phyloP scores from a whole-genome alignment of 345 rosid species.

The Linum lewisii region DNA sequence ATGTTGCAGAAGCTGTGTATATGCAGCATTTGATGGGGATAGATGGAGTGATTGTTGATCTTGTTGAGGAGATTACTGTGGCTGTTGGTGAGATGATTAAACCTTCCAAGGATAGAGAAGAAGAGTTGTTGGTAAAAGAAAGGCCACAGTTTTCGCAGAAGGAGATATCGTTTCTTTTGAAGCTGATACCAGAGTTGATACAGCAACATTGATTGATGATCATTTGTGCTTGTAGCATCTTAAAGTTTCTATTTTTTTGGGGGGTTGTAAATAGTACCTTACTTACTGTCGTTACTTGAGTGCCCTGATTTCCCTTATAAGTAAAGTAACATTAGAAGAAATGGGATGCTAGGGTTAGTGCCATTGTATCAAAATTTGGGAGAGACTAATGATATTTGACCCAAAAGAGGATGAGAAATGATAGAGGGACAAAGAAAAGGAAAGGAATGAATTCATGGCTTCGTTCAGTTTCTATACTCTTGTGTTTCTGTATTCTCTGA shows the following conservation, averaged over 20 bases:
- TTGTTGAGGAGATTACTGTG: conserved; percentile 72
- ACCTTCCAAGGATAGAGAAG: conserved; percentile 16
- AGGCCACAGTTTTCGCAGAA: conserved; percentile 60
- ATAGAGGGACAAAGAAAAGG: too few species aligned
- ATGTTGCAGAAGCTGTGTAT: conserved; percentile 77
- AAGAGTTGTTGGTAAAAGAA: conserved; percentile 14
- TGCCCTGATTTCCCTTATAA: too few species aligned
- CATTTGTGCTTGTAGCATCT: background rate
- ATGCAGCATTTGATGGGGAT: conserved; percentile 91
- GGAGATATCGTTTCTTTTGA: conserved; percentile 76
- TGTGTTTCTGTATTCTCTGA: too few species aligned
- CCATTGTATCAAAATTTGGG: too few species aligned
- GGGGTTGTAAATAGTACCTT: background rate
- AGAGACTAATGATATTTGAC: too few species aligned
- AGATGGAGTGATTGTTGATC: conserved; percentile 82
- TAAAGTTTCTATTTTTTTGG: background rate
- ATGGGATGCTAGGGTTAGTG: too few species aligned
- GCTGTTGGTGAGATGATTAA: conserved; percentile 47
- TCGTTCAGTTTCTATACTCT: too few species aligned
- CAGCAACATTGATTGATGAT: conserved; percentile 33
- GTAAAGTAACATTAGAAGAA: too few species aligned
- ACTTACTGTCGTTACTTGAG: background rate
- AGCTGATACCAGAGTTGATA: conserved; percentile 80
- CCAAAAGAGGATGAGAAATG: too few species aligned
- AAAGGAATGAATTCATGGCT: too few species aligned